Percentiles rank a stretch among this genome's conserved stretches.
Evolutionary conservation across 2,329 filamentous ascomycete species (phyloP).

Genomic region (Penicillium sp.): DNA sequence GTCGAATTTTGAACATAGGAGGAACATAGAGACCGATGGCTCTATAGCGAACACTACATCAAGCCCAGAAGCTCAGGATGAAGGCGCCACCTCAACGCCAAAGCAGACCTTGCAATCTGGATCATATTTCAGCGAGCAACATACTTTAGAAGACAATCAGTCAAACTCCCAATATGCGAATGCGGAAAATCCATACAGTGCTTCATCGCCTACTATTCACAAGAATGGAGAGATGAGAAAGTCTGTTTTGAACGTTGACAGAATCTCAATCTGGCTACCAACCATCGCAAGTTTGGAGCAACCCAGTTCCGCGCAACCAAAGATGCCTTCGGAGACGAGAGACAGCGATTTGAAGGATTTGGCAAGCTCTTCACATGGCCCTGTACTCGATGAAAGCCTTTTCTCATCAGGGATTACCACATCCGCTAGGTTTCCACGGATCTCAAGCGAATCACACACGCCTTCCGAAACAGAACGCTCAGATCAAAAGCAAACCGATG

Average conservation of each 20-base stretch:
- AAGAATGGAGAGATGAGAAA: constrained; percentile 38
- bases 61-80: constrained; percentile 15
- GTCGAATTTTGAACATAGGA: constrained; percentile 1
- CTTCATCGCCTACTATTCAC: constrained; percentile 22
- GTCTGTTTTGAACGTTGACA: constrained; percentile 39
- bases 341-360: constrained; percentile 28
- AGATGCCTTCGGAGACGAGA: constrained; percentile 12
- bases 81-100: constrained; percentile 32
- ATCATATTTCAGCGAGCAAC: constrained; percentile 18
- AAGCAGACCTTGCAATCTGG: constrained; percentile 29
- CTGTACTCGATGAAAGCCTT: constrained; percentile 28
- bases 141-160: constrained; percentile 6
- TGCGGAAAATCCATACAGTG: constrained; percentile 20
- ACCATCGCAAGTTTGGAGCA: constrained; percentile 23
- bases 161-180: constrained; percentile 13
- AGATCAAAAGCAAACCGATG: constrained; percentile 6
- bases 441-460: constrained; percentile 20
- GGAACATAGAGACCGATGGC: not conserved
- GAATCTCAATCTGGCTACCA: constrained; percentile 42
- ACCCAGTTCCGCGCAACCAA: constrained; percentile 9
- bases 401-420: constrained; percentile 27
- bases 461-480: constrained; percentile 14
- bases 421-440: constrained; percentile 25
- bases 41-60: not conserved
- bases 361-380: constrained; percentile 25